Evolutionary conservation across 1,284 basidiomycete genomes (phyloP).

Genomic region (Trametes sp.): DNA sequence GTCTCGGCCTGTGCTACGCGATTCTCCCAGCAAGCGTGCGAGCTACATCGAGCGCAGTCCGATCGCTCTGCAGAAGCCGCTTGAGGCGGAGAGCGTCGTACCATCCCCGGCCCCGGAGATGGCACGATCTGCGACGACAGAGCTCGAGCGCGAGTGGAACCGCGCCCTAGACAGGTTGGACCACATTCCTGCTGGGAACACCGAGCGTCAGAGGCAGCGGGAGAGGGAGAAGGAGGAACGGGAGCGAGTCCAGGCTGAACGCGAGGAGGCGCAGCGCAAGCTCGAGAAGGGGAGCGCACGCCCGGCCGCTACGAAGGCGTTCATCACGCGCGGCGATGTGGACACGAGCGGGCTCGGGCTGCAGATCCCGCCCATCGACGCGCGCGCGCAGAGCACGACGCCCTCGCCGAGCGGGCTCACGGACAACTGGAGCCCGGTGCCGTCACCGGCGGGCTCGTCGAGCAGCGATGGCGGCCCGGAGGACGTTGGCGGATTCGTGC

Average conservation of each 20-base stretch:
- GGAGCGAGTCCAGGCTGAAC: conserved; percentile 12
- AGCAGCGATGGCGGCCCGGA: conserved; percentile 47
- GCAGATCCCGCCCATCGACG: conserved; percentile 35
- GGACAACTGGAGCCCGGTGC: conserved; percentile 46
- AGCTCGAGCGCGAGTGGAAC: conserved; percentile 32
- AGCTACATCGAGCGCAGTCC: conserved; percentile 66
- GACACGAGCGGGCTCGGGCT: conserved; percentile 26
- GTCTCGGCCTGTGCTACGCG: conserved; percentile 58
- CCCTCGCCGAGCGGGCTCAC: conserved; percentile 40
- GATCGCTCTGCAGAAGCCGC: conserved; percentile 50
- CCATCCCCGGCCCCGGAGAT: conserved; percentile 22
- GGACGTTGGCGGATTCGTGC: conserved; percentile 41
- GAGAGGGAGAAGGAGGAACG: conserved; percentile 1
- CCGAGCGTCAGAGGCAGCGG: conserved; percentile 26
- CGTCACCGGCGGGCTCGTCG: conserved; percentile 34
- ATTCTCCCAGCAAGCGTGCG: conserved; percentile 74
- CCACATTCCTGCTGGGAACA: conserved; percentile 28
- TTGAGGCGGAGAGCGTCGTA: conserved; percentile 53
- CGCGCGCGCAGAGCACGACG: conserved; percentile 24
- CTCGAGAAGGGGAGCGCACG: conserved; percentile 26
- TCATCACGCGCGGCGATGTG: conserved; percentile 33
- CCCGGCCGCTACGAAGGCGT: conserved; percentile 36
- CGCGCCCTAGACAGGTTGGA: conserved; percentile 28
- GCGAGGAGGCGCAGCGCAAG: conserved; percentile 18
- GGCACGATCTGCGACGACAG: conserved; percentile 16